Base-by-base conservation (phyloP, 768 basidiomycete species). In the Cyclocybe aegerita region DNA sequence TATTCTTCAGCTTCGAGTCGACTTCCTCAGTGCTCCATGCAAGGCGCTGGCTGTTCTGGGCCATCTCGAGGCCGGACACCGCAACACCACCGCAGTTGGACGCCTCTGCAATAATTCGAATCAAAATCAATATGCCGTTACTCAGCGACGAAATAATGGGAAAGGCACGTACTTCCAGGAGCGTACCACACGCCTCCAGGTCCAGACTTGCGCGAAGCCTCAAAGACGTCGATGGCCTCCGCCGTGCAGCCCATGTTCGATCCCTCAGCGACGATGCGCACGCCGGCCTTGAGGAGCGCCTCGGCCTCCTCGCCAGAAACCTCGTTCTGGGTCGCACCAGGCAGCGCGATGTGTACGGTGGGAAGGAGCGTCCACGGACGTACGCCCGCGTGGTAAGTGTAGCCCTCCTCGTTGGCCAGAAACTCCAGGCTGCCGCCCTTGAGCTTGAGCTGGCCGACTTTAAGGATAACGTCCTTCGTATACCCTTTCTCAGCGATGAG, bases 41-140 rank as follows among this genome's bases (percentile, higher is more conserved):
- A 40, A 83, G 76, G 33, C 82, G 73, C 62, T 81, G 78, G 60
- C 82, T 85, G 75, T 90, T 88, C 71, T 88, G 86, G 2, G 84
- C 82, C 86, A 88, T 88, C 74, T 88, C 88, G 55, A 89, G 80
- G 57, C 85, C 85, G 7, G 84, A 87, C 16, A 87, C 85, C 36
- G 85, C 86, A 48, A 90, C 88, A 70, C 88, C 88, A 67, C 88
- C 88, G 57, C 77, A 79, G 70, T 86, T 84, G 65, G 77, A 75
- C 5, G 78, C 77, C 70, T 79, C 71, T 73, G 57, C 1, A 17
- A 49, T 30, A 40, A n/a, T n/a, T n/a, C n/a, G n/a, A n/a, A n/a
- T n/a, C n/a, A 51, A 16, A 32, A 29, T 42, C 42, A 14, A 44
- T 46, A 38, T 9, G 29, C 11, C 10, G 23, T 59, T 39, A 55